phyloP scores from a whole-genome alignment of 768 basidiomycete genomes.

The Leccinum aurantiacum region DNA sequence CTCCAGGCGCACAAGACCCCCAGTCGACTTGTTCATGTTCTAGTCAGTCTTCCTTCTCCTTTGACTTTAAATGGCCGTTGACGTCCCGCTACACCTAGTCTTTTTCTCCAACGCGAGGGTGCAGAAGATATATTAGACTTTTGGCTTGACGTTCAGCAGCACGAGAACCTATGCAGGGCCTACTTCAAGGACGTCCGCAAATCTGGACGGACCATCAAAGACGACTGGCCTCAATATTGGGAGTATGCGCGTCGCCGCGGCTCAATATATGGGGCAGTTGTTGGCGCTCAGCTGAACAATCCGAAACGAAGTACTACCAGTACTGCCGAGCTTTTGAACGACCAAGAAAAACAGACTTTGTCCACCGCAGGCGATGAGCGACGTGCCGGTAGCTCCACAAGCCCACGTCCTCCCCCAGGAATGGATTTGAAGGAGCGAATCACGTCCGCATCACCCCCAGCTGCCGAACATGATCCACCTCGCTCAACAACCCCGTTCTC shows the following conservation, averaged over 20 bases:
- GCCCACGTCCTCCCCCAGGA: constrained; percentile 49
- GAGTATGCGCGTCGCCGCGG: constrained; percentile 90
- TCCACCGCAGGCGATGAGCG: constrained; percentile 45
- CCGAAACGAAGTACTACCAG: constrained; percentile 82
- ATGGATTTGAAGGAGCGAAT: constrained; percentile 33
- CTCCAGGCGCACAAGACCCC: constrained; percentile 85
- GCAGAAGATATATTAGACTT: constrained; percentile 97
- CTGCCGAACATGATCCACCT: constrained; percentile 47
- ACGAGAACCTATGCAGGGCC: constrained; percentile 96
- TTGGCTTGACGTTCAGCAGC: constrained; percentile 99
- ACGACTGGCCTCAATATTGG: constrained; percentile 99
- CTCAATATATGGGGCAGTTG: constrained; percentile 89
- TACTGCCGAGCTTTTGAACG: constrained; percentile 68
- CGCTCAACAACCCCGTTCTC: constrained; percentile 83
- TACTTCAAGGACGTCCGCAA: constrained; percentile 99
- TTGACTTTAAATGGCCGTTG: background rate
- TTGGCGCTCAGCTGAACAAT: constrained; percentile 62
- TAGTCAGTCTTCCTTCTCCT: constrained; percentile 61
- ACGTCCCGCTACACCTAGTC: constrained; percentile 44
- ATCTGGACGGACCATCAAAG: constrained; percentile 87
- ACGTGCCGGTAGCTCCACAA: constrained; percentile 55
- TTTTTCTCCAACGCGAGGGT: constrained; percentile 94
- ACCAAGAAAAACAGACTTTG: constrained; percentile 69
- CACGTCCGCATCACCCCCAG: constrained; percentile 48
- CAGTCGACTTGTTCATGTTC: constrained; percentile 98